Evolutionary conservation across 306 rosid species (phyloP), one percentile per base, ranked within the genome.

Genomic region (Inga laurina): DNA sequence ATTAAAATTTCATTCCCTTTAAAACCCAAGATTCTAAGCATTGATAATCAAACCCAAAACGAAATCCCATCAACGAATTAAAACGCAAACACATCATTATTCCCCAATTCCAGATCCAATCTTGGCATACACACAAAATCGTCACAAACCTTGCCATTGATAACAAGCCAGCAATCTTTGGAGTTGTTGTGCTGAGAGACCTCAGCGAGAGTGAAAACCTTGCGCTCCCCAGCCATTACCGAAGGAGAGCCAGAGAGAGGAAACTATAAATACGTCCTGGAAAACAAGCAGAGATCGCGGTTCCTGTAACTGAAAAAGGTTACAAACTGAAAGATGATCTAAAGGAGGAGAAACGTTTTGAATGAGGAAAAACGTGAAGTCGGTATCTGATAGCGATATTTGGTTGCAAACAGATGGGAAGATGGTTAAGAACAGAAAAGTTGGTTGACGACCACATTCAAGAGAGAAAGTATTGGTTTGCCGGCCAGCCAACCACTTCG

Each of bases 81-180:
- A 82, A 74, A 56, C 27, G 41, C n/a, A 82, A 79, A 66, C 30
- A 39, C 13, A 37, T 14, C 74, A 39, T 59, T 41, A 21, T 30
- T 65, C 39, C 16, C 22, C 46, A 44, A 44, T 30, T 2, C 5
- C 11, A 4, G n/a, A 32, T 15, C 54, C 54, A 71, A 18, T 72
- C 19, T 21, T 27, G 27, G 46, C 7, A 43, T 13, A 11, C 7
- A 44, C 24, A 21, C 56, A 83, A 49, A 49, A 32, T 32, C 12
- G 32, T 24, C 15, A 73, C 56, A 82, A 67, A 94, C 99, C 98
- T 91, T 96, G 86, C 91, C 91, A 24, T 83, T 87, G 61, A 96
- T 90, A 76, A 96, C 84, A 74, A 96, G 87, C 98, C 98, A 96
- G 85, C 99, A 96, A 73, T 92, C 97, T 32, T 88, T 86, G 82